Evolutionary conservation across 441 rosid species (phyloP).

Genomic region (Eutrema salsugineum): DNA sequence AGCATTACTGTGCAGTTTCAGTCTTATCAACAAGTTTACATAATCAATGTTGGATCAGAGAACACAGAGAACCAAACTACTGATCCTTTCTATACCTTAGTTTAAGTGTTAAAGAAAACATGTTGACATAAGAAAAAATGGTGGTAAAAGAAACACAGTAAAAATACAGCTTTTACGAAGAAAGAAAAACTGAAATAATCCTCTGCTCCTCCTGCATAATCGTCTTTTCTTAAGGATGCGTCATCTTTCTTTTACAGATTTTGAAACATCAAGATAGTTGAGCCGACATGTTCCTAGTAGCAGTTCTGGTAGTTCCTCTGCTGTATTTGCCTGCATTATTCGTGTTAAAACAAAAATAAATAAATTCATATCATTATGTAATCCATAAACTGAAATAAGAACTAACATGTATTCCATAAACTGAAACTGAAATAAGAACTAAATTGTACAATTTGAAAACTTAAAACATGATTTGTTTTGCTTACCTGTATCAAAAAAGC

Average conservation of each 20-base stretch:
- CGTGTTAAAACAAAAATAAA: neutral
- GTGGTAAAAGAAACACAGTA: slow-evolving; percentile 3
- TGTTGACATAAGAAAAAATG: neutral
- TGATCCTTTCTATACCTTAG: slow-evolving; percentile 13
- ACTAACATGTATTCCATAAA: no score
- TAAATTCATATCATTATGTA: neutral
- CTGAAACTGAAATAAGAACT: no score
- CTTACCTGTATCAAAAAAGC: slow-evolving; percentile 90
- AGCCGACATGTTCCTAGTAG: slow-evolving; percentile 87
- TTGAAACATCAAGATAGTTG: slow-evolving; percentile 59
- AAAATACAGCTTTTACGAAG: slow-evolving; percentile 8
- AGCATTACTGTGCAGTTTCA: neutral
- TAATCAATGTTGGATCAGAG: neutral
- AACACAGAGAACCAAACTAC: slow-evolving; percentile 11
- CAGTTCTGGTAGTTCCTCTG: slow-evolving; percentile 89
- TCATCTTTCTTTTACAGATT: slow-evolving; percentile 41
- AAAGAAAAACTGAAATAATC: neutral
- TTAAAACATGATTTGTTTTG: neutral
- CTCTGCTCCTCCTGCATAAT: slow-evolving; percentile 11
- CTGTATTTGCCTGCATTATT: slow-evolving; percentile 62
- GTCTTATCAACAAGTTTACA: slow-evolving; percentile 8
- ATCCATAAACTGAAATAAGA: neutral
- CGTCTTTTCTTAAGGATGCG: neutral
- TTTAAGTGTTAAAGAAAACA: neutral
- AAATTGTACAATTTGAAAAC: neutral